Base-by-base conservation (phyloP, 2,329 filamentous ascomycete species). In the Metarhizium brunneum region DNA sequence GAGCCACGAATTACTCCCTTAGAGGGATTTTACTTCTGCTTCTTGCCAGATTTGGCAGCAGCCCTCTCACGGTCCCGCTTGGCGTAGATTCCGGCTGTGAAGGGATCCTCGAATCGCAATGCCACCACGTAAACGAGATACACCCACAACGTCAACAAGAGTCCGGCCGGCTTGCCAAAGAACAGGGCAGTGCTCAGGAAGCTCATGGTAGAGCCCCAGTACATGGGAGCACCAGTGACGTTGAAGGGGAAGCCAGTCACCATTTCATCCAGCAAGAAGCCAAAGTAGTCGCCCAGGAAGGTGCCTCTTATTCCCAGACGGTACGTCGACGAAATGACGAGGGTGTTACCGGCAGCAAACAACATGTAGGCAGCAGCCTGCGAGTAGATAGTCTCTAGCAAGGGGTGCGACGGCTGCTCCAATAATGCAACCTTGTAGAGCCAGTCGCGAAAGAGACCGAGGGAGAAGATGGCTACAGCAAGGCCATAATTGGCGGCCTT, bases 241-340 rank as follows among this genome's bases (percentile, higher is more conserved):
- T 88, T 97, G 80, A 99, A 99, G 2, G 94, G 94, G 69, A 99
- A 99, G 14, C 89, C 87, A 13, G 91, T 95, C 53, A 99, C 92
- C 65, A 92, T 92, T 63, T 87, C 77, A 69, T 97, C 92, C 91
- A 96, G 95, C 62, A 99, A 79, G 70, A 97, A 96, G 63, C 94
- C 94, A 69, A 97, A 99, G 79, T 99, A 99, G 76, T 99, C 94
- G 64, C 94, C 94, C 40, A 99, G 79, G 70, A 96, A 99, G 42
- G 94, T 99, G 60, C 94, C 94, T 0, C 91, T 96, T 66, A 99
- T 84, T 56, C 94, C 94, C 45, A 99, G 84, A 38, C 86, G 88
- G 84, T 85, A 96, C 74, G 95, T 97, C 58, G 88, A 94, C 38
- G 87, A 86, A 52, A 97, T 65, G 52, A 99, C 94, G 40, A 99